Conservation (phyloP, 345 rosid species). For the Dovyalis caffra region DNA sequence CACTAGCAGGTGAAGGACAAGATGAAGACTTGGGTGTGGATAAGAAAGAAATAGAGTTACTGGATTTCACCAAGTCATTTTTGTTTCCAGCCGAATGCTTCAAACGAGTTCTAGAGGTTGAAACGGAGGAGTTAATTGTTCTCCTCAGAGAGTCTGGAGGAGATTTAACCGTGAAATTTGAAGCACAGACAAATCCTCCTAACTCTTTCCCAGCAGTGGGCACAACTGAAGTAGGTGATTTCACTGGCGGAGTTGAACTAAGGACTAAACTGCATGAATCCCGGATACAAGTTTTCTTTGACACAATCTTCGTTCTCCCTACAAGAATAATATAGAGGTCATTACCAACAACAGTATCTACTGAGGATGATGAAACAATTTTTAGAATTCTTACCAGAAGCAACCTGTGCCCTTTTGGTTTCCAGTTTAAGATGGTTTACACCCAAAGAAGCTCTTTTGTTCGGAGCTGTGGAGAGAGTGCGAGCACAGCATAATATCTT, state of each 20-base stretch:
- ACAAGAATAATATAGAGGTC: slow-evolving; percentile 1
- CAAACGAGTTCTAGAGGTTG: slow-evolving; percentile 21
- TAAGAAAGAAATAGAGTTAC: slow-evolving; percentile 8
- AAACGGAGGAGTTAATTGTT: slow-evolving; percentile 19
- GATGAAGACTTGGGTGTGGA: slow-evolving; percentile 23
- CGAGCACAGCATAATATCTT: slow-evolving; percentile 16
- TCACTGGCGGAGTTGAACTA: slow-evolving; percentile 12
- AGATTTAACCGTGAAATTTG: slow-evolving; percentile 19
- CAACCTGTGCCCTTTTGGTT: slow-evolving; percentile 22
- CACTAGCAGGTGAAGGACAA: slow-evolving; percentile 23
- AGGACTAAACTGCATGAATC: slow-evolving; percentile 11
- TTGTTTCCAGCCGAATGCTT: slow-evolving; percentile 16
- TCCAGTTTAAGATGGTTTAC: slow-evolving; percentile 25
- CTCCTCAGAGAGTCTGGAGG: slow-evolving; percentile 23
- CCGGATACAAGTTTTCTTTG: slow-evolving; percentile 28
- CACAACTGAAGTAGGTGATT: slow-evolving; percentile 26
- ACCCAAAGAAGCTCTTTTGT: slow-evolving; percentile 26
- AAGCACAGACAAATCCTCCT: not conserved
- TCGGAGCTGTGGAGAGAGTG: slow-evolving; percentile 15
- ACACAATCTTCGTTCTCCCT: slow-evolving; percentile 26
- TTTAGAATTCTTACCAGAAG: slow-evolving; percentile 21
- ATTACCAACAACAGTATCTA: not conserved
- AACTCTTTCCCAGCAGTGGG: not conserved
- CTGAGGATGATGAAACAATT: not conserved
- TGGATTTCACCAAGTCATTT: slow-evolving; percentile 11